A percentile compares a stretch with the other conserved stretches of the same genome.
Evolutionary conservation across 495 filamentous ascomycete genomes (phyloP).

Genomic region (Tuber umbilicatum): DNA sequence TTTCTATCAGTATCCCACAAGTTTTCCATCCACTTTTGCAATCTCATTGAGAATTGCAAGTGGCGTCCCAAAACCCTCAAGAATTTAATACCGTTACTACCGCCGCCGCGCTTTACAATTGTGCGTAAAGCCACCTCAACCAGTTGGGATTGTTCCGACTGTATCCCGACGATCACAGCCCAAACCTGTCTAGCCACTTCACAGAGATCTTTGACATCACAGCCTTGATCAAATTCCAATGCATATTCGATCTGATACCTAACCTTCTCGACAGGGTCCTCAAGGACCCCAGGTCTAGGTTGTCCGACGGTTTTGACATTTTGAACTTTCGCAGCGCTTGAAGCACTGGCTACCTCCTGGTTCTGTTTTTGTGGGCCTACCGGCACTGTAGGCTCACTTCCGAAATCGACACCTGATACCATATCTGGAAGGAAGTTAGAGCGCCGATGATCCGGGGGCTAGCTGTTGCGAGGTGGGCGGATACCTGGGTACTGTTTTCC

Average conservation of each 20-base stretch:
- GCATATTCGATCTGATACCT: conserved; percentile 33
- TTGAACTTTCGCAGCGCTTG: conserved; percentile 10
- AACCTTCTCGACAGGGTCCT: conserved; percentile 33
- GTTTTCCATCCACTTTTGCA: conserved; percentile 39
- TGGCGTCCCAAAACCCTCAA: conserved; percentile 33
- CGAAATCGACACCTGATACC: conserved; percentile 24
- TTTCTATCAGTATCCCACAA: conserved; percentile 39
- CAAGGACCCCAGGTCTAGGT: conserved; percentile 30
- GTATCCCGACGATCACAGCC: conserved; percentile 33
- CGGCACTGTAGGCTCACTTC: conserved; percentile 27
- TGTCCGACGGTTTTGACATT: conserved; percentile 4
- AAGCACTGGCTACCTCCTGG: conserved; percentile 9
- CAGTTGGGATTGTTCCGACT: conserved; percentile 28
- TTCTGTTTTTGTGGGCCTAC: conserved; percentile 26
- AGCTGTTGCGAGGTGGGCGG: not conserved
- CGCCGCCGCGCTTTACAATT: conserved; percentile 38
- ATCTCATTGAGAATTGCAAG: conserved; percentile 37
- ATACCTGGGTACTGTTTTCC: no score
- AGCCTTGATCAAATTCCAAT: conserved; percentile 23
- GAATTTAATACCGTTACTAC: conserved; percentile 34
- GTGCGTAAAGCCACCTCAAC: conserved; percentile 35
- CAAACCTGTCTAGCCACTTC: conserved; percentile 36
- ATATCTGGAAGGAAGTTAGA: conserved; percentile 25
- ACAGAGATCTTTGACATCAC: conserved; percentile 38
- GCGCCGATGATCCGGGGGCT: not conserved